Percentiles rank a stretch among this genome's conserved stretches.
phyloP scores from a whole-genome alignment of 768 basidiomycete genomes.

The Suillus americanus region DNA sequence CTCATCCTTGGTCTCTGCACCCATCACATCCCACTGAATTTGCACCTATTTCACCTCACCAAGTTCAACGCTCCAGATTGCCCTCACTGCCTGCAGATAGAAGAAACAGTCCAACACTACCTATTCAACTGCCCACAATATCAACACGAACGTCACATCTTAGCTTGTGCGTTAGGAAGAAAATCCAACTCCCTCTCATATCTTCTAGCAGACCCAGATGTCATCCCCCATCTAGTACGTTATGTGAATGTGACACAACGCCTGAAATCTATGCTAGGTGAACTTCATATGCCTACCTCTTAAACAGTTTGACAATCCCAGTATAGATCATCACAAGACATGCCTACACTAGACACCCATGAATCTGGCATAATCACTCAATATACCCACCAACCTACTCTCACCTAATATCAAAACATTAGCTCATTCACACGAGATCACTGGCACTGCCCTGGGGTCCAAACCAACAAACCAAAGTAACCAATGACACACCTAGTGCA shows the following conservation, averaged over 20 bases:
- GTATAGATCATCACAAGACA: too few relatives aligned
- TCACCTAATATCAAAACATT: neutral
- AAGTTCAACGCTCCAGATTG: conserved; percentile 25
- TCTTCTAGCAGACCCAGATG: neutral
- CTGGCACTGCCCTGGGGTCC: neutral
- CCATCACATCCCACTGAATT: conserved; percentile 29
- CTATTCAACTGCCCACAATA: conserved; percentile 28
- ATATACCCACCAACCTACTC: too few relatives aligned
- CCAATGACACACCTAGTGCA: too few relatives aligned
- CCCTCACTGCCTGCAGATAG: conserved; percentile 18
- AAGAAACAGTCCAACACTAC: neutral
- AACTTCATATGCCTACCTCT: neutral
- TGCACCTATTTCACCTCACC: conserved; percentile 29
- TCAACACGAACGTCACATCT: neutral
- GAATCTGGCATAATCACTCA: too few relatives aligned
- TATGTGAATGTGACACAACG: conserved; percentile 6
- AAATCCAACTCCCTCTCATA: conserved; percentile 5
- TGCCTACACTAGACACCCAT: too few relatives aligned
- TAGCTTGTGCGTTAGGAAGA: neutral
- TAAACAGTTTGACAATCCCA: too few relatives aligned
- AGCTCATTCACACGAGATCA: neutral
- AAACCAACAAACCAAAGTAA: too few relatives aligned
- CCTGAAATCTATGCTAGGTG: neutral
- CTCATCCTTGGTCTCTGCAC: conserved; percentile 32
- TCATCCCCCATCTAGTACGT: neutral